Percentiles rank a stretch among this genome's conserved stretches.
Conservation (phyloP, 495 filamentous ascomycete species). For the Haplographium delicatum region DNA sequence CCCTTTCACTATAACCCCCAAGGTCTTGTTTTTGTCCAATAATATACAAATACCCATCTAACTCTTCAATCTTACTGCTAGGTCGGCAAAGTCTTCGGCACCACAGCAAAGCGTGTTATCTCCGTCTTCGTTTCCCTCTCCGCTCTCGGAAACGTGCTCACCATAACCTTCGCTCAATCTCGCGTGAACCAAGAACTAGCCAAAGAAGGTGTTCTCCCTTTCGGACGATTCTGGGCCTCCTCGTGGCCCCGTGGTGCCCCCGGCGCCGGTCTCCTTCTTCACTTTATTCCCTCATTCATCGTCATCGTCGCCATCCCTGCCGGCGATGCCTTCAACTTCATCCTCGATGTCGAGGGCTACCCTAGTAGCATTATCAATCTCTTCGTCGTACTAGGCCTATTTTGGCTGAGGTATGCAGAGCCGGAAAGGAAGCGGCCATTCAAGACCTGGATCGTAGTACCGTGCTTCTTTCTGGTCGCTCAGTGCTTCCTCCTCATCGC, state of each 20-base stretch:
- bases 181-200: slow-evolving; percentile 44
- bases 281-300: slow-evolving; percentile 61
- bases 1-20: background rate
- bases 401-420: slow-evolving; percentile 55
- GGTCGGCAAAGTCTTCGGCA: slow-evolving; percentile 46
- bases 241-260: slow-evolving; percentile 62
- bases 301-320: slow-evolving; percentile 45
- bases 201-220: slow-evolving; percentile 46
- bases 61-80: background rate
- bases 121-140: slow-evolving; percentile 50
- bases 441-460: slow-evolving; percentile 53
- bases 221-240: slow-evolving; percentile 50
- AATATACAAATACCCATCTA: background rate
- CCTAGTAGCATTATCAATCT: slow-evolving; percentile 56
- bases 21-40: no score
- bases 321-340: slow-evolving; percentile 63
- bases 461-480: slow-evolving; percentile 32
- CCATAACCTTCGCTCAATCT: slow-evolving; percentile 48
- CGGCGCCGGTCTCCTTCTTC: slow-evolving; percentile 57
- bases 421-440: slow-evolving; percentile 60
- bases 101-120: slow-evolving; percentile 9
- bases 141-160: slow-evolving; percentile 51
- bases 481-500: slow-evolving; percentile 35
- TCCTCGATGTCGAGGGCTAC: slow-evolving; percentile 67
- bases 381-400: slow-evolving; percentile 52